These are phyloP conservation scores for Backusella circina DNA, from an alignment of 192 early-diverging fungal species.

Conservation along the genomic window DNA sequence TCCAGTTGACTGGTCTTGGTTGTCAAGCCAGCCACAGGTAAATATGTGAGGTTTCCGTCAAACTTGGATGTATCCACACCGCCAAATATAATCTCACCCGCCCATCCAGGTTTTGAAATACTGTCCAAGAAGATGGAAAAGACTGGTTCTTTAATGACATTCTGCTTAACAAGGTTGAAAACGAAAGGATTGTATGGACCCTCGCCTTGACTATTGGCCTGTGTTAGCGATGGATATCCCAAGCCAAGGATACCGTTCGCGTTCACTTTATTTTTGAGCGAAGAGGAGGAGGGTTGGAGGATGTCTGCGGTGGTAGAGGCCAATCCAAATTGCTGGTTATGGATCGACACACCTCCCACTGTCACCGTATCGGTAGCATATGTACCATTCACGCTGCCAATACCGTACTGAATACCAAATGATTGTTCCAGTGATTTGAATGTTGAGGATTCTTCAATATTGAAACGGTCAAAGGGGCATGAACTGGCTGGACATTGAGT, in stretches of 20 bases:
- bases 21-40: slow-evolving; percentile 30
- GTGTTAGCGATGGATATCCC: slow-evolving; percentile 29
- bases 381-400: slow-evolving; percentile 31
- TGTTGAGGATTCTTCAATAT: slow-evolving; percentile 18
- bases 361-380: slow-evolving; percentile 26
- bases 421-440: slow-evolving; percentile 12
- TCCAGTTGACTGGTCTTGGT: neutral
- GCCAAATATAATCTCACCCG: slow-evolving; percentile 50
- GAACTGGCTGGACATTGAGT: slow-evolving; percentile 1
- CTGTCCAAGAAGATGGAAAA: slow-evolving; percentile 29
- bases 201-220: slow-evolving; percentile 10
- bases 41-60: slow-evolving; percentile 42
- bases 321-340: slow-evolving; percentile 35
- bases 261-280: neutral
- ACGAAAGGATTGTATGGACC: slow-evolving; percentile 30
- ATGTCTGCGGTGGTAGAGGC: slow-evolving; percentile 20
- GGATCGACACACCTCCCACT: slow-evolving; percentile 11
- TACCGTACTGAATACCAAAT: slow-evolving; percentile 32
- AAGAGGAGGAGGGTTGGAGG: neutral
- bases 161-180: slow-evolving; percentile 22
- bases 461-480: slow-evolving; percentile 25
- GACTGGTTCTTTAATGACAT: slow-evolving; percentile 19
- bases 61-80: slow-evolving; percentile 45
- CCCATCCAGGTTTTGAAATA: slow-evolving; percentile 11
- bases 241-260: slow-evolving; percentile 34